Evolutionary conservation across 768 basidiomycete species (phyloP).

Genomic region (Psilocybe cubensis): DNA sequence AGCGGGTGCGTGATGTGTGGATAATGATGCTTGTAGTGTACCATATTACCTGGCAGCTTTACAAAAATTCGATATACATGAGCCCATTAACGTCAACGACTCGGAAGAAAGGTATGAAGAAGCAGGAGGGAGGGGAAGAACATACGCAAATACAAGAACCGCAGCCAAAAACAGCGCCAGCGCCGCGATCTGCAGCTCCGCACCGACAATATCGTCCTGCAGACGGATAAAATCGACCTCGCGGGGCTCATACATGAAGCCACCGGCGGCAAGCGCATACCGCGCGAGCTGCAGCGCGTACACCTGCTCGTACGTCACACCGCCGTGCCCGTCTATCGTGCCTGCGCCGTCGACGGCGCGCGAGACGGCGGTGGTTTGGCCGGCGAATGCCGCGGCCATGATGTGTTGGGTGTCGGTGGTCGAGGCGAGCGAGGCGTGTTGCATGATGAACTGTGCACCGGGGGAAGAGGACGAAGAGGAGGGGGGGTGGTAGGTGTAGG

Average conservation of each 20-base stretch:
- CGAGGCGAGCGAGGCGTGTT: background rate
- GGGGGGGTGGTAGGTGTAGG: slow-evolving; percentile 4
- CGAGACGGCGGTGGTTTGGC: background rate
- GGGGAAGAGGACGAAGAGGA: no score
- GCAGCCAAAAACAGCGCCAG: background rate
- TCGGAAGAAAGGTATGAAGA: background rate
- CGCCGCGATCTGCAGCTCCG: background rate
- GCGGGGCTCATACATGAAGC: background rate
- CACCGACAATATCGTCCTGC: background rate
- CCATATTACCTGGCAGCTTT: slow-evolving; percentile 6
- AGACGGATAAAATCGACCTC: background rate
- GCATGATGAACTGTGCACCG: background rate
- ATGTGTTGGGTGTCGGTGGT: background rate
- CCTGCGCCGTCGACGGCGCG: background rate
- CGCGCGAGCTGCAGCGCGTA: slow-evolving; percentile 1
- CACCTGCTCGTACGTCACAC: background rate
- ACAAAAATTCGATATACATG: background rate
- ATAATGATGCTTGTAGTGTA: background rate
- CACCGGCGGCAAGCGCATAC: background rate
- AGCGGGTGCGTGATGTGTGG: background rate
- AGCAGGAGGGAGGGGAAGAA: background rate
- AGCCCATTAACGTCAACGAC: background rate
- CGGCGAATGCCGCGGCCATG: background rate
- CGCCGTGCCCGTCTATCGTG: background rate
- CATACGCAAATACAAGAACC: slow-evolving; percentile 4